These are phyloP conservation scores for Cytospora piceae DNA, from an alignment of 2,329 filamentous ascomycete genomes.

Conservation along the genomic window DNA sequence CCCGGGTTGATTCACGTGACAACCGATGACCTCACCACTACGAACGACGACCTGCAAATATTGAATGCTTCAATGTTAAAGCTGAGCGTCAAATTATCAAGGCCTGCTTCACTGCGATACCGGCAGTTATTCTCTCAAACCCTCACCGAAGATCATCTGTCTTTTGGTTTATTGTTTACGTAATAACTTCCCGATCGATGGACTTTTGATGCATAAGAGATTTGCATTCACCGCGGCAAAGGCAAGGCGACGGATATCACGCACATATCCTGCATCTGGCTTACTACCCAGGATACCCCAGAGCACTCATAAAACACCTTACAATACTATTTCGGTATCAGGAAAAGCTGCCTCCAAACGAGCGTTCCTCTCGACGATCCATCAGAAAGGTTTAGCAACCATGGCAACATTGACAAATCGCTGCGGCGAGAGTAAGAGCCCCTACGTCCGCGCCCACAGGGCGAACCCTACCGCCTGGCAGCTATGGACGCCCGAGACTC, in stretches of 20 bases:
- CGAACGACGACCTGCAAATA: not conserved
- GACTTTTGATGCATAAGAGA: not conserved
- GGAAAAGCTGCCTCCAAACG: not conserved
- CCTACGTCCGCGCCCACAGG: slow-evolving; percentile 18
- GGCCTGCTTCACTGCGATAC: not conserved
- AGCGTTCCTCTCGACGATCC: not conserved
- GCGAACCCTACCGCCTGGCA: slow-evolving; percentile 20
- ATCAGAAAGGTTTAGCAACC: not conserved
- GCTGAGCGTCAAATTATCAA: not conserved
- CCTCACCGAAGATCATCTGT: not conserved
- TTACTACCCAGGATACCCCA: not conserved
- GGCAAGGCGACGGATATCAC: not conserved
- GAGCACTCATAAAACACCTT: not conserved
- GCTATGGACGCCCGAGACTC: slow-evolving; percentile 20
- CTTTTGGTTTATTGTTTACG: not conserved
- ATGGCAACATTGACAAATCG: slow-evolving; percentile 14
- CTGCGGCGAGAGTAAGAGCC: slow-evolving; percentile 16
- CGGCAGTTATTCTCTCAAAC: too few relatives aligned
- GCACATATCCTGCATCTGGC: not conserved
- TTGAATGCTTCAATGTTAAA: not conserved
- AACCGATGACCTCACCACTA: not conserved
- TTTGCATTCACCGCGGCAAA: not conserved
- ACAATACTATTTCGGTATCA: not conserved
- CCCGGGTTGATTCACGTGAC: not conserved
- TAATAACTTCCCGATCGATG: not conserved